Evolutionary conservation across 495 filamentous ascomycete genomes (phyloP).

Genomic region (Polyplosphaeria fusca): DNA sequence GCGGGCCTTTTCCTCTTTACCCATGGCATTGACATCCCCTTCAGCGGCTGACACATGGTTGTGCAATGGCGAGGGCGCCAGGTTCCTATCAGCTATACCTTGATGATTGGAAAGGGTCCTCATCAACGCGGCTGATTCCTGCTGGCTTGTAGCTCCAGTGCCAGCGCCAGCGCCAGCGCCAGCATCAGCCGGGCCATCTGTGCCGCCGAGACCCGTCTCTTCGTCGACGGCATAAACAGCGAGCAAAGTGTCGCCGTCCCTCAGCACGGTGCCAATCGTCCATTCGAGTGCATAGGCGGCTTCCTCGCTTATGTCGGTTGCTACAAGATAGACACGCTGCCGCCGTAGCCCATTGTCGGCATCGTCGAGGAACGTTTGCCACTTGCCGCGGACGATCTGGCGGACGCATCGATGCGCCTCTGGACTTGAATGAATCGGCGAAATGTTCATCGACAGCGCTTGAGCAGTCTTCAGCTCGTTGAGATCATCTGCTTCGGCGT

Average conservation of each 20-base stretch:
- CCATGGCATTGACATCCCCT: slow-evolving; percentile 25
- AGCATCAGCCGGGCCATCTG: slow-evolving; percentile 44
- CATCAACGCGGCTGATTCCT: slow-evolving; percentile 60
- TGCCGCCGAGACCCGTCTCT: slow-evolving; percentile 59
- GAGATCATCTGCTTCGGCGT: slow-evolving; percentile 82
- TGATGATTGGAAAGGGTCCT: slow-evolving; percentile 31
- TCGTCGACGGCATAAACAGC: slow-evolving; percentile 90
- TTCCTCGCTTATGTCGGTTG: slow-evolving; percentile 89
- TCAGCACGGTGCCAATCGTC: slow-evolving; percentile 93
- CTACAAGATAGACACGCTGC: slow-evolving; percentile 83
- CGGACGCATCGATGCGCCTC: slow-evolving; percentile 75
- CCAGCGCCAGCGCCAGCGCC: slow-evolving; percentile 52
- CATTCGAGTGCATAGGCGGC: slow-evolving; percentile 92
- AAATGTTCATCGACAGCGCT: slow-evolving; percentile 72
- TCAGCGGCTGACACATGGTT: slow-evolving; percentile 18
- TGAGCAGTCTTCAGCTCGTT: slow-evolving; percentile 83
- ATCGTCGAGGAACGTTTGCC: slow-evolving; percentile 64
- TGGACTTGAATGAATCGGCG: slow-evolving; percentile 71
- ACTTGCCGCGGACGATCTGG: slow-evolving; percentile 87
- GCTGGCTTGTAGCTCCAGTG: slow-evolving; percentile 55
- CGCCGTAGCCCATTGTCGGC: slow-evolving; percentile 69
- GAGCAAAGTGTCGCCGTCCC: slow-evolving; percentile 90
- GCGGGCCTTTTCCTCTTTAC: slow-evolving; percentile 67
- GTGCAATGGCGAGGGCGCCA: slow-evolving; percentile 27
- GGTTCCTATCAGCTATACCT: slow-evolving; percentile 3